Base-by-base conservation (phyloP, 805 yeast genomes). In the Tanozyma kutaoensis region DNA sequence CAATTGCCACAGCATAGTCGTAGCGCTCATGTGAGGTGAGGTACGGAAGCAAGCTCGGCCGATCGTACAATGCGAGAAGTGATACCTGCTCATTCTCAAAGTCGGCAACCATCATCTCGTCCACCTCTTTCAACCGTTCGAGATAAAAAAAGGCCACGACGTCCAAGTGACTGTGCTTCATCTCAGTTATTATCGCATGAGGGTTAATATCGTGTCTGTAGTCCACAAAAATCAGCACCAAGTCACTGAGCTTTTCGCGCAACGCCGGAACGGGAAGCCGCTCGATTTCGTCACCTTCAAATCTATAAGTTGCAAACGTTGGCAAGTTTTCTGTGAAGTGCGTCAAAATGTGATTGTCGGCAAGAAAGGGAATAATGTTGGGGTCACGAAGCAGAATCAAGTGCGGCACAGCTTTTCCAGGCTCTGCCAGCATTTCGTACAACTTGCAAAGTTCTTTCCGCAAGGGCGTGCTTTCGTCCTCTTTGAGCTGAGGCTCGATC, bases 1-100 rank as follows among this genome's bases (percentile, higher is more conserved):
- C 48, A n/a, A 86, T 69, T 0, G 95, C 94, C 18, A 46, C 38
- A 23, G 72, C 78, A 23, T 85, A 68, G 34, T 79, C 68, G 45
- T 77, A 79, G 37, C 76, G 70, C 15, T 62, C 63, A 33, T 72
- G 69, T 25, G 56, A 58, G 37, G 65, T 66, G 31, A 88, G 52
- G 45, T 74, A 85, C 0, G 64, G 59, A n/a, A 78, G 50, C 10
- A 88, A 58, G 24, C 58, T 55, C 0, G 46, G 35, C 19, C 72
- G 57, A 32, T 76, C 72, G 43, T 61, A 81, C 32, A 68, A 65
- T 0, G 85, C 70, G 46, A 71, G 78, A 20, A 88, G 53, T 30
- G 55, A 46, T 8, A 86, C 67, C 48, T 78, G 62, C 24, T 75
- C 67, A 38, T 82, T 72, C 29, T 84, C 93, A 38, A 67, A 73